phyloP scores from a whole-genome alignment of 2,329 filamentous ascomycete species.

The Plectosphaerella plurivora region DNA sequence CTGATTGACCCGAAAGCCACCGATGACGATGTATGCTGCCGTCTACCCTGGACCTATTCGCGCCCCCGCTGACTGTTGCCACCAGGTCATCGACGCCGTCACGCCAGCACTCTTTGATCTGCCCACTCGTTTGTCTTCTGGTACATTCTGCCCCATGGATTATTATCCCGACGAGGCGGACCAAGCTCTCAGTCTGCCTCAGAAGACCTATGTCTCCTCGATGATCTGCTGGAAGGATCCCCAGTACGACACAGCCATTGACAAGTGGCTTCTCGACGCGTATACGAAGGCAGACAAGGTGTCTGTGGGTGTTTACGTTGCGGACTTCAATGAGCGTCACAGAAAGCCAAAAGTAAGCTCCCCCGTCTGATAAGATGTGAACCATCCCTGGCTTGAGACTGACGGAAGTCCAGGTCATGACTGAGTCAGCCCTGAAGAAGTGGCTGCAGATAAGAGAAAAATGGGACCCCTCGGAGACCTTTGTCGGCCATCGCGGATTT shows the following conservation, averaged over 20 bases:
- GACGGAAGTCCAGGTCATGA: neutral
- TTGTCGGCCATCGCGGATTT: neutral
- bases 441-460: neutral
- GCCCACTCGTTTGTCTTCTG: neutral
- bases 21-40: too few species aligned
- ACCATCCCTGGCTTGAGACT: neutral
- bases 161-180: neutral
- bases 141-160: neutral
- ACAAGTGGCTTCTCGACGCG: neutral
- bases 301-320: neutral
- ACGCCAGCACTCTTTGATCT: neutral
- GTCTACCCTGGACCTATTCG: too few species aligned
- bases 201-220: neutral
- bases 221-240: neutral
- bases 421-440: neutral
- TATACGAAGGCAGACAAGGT: neutral
- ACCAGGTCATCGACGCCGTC: neutral
- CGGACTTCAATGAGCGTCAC: neutral
- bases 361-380: neutral
- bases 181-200: neutral
- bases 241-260: neutral
- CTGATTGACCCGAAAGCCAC: too few species aligned
- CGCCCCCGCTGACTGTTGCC: too few species aligned
- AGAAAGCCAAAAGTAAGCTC: neutral
- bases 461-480: neutral